A percentile compares a stretch with the other conserved stretches of the same genome.
phyloP scores from a whole-genome alignment of 352 stramenopile genomes.

The Phytophthora aleatoria region DNA sequence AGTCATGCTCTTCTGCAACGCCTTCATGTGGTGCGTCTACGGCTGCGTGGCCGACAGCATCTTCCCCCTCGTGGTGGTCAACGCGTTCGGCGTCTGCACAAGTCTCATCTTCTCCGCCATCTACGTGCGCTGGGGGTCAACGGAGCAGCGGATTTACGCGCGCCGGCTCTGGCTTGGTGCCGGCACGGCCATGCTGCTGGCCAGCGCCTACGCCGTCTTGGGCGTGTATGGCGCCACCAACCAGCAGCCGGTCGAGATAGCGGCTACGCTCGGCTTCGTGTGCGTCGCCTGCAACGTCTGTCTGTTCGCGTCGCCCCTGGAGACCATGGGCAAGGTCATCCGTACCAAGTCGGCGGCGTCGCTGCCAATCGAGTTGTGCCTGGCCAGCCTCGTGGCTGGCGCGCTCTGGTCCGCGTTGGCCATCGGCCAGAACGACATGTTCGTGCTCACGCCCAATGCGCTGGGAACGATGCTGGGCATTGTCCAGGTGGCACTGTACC shows the following conservation, averaged over 20 bases:
- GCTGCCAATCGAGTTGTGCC: slow-evolving; percentile 36
- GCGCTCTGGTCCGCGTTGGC: slow-evolving; percentile 29
- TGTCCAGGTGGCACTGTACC: slow-evolving; percentile 43
- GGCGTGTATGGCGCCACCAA: slow-evolving; percentile 25
- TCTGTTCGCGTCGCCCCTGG: slow-evolving; percentile 36
- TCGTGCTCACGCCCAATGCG: slow-evolving; percentile 38
- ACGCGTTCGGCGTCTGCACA: slow-evolving; percentile 31
- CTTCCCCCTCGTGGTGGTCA: slow-evolving; percentile 41
- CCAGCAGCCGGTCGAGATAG: slow-evolving; percentile 21
- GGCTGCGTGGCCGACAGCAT: slow-evolving; percentile 33
- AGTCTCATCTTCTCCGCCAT: slow-evolving; percentile 37
- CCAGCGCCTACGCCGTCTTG: slow-evolving; percentile 24
- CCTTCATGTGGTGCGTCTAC: slow-evolving; percentile 39
- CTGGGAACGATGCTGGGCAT: slow-evolving; percentile 29
- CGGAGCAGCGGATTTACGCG: slow-evolving; percentile 10
- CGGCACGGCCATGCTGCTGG: slow-evolving; percentile 12
- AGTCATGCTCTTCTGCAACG: slow-evolving; percentile 41
- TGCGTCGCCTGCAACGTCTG: slow-evolving; percentile 31
- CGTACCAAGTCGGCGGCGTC: slow-evolving; percentile 32
- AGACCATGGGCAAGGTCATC: slow-evolving; percentile 34
- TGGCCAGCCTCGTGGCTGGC: slow-evolving; percentile 27
- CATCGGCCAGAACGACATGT: slow-evolving; percentile 31
- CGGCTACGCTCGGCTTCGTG: slow-evolving; percentile 28
- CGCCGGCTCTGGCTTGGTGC: slow-evolving; percentile 18
- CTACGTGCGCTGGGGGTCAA: slow-evolving; percentile 34